These are phyloP conservation scores for Somion occarium DNA, from an alignment of 1,284 basidiomycete species.

Conservation along the genomic window DNA sequence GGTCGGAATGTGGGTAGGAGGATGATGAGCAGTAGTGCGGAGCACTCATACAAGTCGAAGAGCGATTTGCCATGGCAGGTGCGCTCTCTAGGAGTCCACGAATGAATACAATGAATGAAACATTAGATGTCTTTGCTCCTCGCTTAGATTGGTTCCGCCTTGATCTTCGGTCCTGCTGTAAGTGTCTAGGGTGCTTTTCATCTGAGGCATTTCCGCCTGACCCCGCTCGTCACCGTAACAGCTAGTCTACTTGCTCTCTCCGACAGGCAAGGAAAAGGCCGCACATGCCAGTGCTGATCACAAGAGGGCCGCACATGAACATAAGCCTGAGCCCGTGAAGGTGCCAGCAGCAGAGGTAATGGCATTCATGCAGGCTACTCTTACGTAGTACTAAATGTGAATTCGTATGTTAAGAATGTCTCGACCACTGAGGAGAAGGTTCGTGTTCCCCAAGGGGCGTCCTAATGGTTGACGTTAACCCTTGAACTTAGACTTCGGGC, in stretches of 20 bases:
- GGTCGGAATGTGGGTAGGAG: constrained; percentile 16
- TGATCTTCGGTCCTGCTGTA: constrained; percentile 27
- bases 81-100: neutral
- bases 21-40: constrained; percentile 21
- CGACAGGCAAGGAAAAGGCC: constrained; percentile 10
- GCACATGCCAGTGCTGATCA: constrained; percentile 4
- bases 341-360: constrained; percentile 3
- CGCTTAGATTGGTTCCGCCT: constrained; percentile 26
- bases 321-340: neutral
- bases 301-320: neutral
- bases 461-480: too few relatives aligned
- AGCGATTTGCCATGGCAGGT: constrained; percentile 12
- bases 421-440: constrained; percentile 3
- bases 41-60: constrained; percentile 17
- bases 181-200: too few relatives aligned
- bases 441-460: too few relatives aligned
- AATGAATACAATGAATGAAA: neutral
- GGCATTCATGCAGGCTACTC: too few relatives aligned
- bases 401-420: constrained; percentile 9
- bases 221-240: too few relatives aligned
- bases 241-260: constrained; percentile 14
- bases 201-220: constrained; percentile 1
- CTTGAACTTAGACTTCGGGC: neutral
- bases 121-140: neutral
- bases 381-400: constrained; percentile 11